Evolutionary conservation across 352 stramenopile genomes (phyloP).

Genomic region (Globisporangium alternatum): DNA sequence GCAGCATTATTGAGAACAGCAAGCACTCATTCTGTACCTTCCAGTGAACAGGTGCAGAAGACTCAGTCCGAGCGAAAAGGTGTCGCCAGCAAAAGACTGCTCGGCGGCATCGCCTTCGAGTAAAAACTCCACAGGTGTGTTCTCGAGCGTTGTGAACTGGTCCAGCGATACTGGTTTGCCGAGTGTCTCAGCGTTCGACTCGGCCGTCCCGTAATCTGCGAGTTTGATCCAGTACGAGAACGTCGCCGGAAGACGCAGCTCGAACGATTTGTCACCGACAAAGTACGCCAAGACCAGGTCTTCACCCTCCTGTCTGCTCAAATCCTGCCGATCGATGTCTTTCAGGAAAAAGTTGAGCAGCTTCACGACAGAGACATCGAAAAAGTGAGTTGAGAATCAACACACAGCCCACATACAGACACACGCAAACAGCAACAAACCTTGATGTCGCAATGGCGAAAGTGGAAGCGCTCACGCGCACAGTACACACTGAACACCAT

Average conservation of each 20-base stretch:
- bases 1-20: not conserved
- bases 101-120: conserved; percentile 89
- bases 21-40: conserved; percentile 31
- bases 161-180: conserved; percentile 91
- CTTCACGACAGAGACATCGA: conserved; percentile 23
- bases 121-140: conserved; percentile 95
- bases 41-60: conserved; percentile 97
- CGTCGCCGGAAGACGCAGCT: conserved; percentile 48
- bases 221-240: conserved; percentile 94
- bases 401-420: not conserved
- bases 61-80: conserved; percentile 94
- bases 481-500: conserved; percentile 96
- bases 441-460: conserved; percentile 99
- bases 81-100: conserved; percentile 93
- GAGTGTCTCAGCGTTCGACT: conserved; percentile 85
- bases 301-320: conserved; percentile 31
- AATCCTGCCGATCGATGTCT: conserved; percentile 42
- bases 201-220: conserved; percentile 97
- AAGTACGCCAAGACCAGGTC: conserved; percentile 55
- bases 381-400: not conserved
- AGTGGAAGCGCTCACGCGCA: conserved; percentile 80
- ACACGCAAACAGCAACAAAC: conserved; percentile 16
- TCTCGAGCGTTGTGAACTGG: conserved; percentile 98
- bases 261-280: conserved; percentile 54
- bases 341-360: conserved; percentile 98